Conservation (phyloP, 495 filamentous ascomycete genomes). For the Aspergillus sclerotiicarbonarius region DNA sequence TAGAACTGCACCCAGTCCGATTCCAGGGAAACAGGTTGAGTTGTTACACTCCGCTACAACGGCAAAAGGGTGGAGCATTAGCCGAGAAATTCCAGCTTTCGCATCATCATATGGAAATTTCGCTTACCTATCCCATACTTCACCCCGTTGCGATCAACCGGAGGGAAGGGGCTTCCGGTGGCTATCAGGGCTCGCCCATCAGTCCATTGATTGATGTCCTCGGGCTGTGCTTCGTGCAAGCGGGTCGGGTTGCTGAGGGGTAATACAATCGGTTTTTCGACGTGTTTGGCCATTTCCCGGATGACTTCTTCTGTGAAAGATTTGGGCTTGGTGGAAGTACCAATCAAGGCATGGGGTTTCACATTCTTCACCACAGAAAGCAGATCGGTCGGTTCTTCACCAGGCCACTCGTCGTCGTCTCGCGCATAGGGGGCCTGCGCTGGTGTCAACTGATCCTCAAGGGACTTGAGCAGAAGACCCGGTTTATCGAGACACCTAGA, state of each 20-base stretch:
- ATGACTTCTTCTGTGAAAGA: slow-evolving; percentile 75
- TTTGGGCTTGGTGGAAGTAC: slow-evolving; percentile 79
- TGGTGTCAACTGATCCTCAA: slow-evolving; percentile 55
- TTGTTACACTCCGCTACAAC: slow-evolving; percentile 81
- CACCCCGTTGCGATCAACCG: slow-evolving; percentile 64
- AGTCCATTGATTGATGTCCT: slow-evolving; percentile 78
- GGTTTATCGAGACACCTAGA: slow-evolving; percentile 80
- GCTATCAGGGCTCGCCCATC: slow-evolving; percentile 76
- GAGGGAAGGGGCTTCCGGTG: slow-evolving; percentile 80
- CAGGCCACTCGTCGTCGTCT: slow-evolving; percentile 62
- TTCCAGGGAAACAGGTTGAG: slow-evolving; percentile 80
- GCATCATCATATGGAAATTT: background rate
- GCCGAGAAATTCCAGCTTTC: background rate
- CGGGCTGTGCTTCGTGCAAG: slow-evolving; percentile 77
- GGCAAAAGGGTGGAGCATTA: background rate
- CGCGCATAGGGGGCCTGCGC: slow-evolving; percentile 69
- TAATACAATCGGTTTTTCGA: slow-evolving; percentile 75
- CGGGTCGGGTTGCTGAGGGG: slow-evolving; percentile 85
- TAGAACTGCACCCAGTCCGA: slow-evolving; percentile 77
- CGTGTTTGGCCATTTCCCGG: slow-evolving; percentile 74
- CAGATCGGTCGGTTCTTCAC: slow-evolving; percentile 54
- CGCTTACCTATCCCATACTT: slow-evolving; percentile 61
- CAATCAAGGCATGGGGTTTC: slow-evolving; percentile 78
- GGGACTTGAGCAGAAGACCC: slow-evolving; percentile 68
- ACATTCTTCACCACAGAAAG: slow-evolving; percentile 66